These are phyloP conservation scores for Paramecium primaurelia DNA, from an alignment of 73 alveolate genomes.

Conservation along the genomic window DNA sequence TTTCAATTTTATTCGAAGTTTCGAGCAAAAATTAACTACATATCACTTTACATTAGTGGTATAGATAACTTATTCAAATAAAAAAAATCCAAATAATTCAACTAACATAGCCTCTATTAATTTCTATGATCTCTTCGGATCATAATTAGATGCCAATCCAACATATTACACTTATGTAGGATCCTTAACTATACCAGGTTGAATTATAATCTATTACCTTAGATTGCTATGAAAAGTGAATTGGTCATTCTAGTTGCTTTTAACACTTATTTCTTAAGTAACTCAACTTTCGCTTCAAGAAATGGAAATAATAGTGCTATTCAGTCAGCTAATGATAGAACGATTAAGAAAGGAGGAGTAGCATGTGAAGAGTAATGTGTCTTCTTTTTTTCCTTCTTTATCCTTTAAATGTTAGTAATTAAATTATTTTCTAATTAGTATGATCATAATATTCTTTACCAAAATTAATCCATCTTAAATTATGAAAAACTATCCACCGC, in stretches of 20 bases:
- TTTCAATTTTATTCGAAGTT: neutral
- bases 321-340: conserved; percentile 31
- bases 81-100: neutral
- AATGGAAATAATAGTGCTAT: conserved; percentile 49
- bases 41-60: neutral
- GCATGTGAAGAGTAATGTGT: conserved; percentile 59
- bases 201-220: neutral
- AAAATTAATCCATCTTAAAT: neutral
- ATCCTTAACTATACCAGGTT: conserved; percentile 47
- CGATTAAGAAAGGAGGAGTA: conserved; percentile 49
- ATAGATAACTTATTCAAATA: too few relatives aligned
- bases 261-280: neutral
- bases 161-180: conserved; percentile 54
- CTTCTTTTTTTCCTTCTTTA: conserved; percentile 60
- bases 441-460: neutral
- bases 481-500: too few relatives aligned
- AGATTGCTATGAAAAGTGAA: conserved; percentile 52
- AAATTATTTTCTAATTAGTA: conserved; percentile 50
- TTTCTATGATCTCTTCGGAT: conserved; percentile 28
- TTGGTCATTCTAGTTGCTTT: conserved; percentile 43
- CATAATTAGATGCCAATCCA: conserved; percentile 50
- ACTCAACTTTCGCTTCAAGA: conserved; percentile 33
- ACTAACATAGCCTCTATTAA: neutral
- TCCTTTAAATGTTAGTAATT: conserved; percentile 54
- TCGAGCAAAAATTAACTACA: neutral